These are phyloP conservation scores for Yamadazyma akitaensis DNA, from an alignment of 805 yeast species.

Conservation along the genomic window DNA sequence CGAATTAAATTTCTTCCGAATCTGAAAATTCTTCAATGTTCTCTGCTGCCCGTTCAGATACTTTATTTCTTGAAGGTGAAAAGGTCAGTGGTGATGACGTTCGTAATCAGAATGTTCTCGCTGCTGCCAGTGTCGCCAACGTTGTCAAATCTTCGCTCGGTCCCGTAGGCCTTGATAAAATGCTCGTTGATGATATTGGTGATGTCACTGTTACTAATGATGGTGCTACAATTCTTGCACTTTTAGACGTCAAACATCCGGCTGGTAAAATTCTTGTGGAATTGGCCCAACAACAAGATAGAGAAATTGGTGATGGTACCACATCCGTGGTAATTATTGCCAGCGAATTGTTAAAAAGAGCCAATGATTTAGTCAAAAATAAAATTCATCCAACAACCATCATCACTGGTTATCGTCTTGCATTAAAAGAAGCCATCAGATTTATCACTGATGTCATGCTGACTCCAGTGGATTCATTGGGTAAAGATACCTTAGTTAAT, in stretches of 20 bases:
- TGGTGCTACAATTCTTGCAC: slow-evolving; percentile 91
- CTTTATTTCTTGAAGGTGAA: slow-evolving; percentile 93
- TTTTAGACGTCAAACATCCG: slow-evolving; percentile 96
- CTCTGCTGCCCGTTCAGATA: slow-evolving; percentile 83
- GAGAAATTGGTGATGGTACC: slow-evolving; percentile 98
- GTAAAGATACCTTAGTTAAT: slow-evolving; percentile 80
- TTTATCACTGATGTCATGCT: slow-evolving; percentile 84
- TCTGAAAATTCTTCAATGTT: slow-evolving; percentile 41
- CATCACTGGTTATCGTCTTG: slow-evolving; percentile 93
- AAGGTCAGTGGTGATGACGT: slow-evolving; percentile 94
- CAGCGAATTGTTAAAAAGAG: slow-evolving; percentile 84
- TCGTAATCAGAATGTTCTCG: slow-evolving; percentile 92
- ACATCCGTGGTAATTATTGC: slow-evolving; percentile 97
- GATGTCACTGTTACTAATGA: slow-evolving; percentile 98
- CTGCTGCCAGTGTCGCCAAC: slow-evolving; percentile 83
- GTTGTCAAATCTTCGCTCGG: slow-evolving; percentile 91
- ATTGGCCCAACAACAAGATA: slow-evolving; percentile 96
- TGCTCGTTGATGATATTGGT: slow-evolving; percentile 98
- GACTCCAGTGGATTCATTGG: slow-evolving; percentile 70
- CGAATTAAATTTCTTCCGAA: not conserved
- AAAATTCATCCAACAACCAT: slow-evolving; percentile 98
- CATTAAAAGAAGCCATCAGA: slow-evolving; percentile 84
- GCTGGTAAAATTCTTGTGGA: slow-evolving; percentile 97
- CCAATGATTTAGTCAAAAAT: slow-evolving; percentile 88
- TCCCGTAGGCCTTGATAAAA: slow-evolving; percentile 97